Conservation (phyloP, 805 yeast species). For the Komagataella pastoris region DNA sequence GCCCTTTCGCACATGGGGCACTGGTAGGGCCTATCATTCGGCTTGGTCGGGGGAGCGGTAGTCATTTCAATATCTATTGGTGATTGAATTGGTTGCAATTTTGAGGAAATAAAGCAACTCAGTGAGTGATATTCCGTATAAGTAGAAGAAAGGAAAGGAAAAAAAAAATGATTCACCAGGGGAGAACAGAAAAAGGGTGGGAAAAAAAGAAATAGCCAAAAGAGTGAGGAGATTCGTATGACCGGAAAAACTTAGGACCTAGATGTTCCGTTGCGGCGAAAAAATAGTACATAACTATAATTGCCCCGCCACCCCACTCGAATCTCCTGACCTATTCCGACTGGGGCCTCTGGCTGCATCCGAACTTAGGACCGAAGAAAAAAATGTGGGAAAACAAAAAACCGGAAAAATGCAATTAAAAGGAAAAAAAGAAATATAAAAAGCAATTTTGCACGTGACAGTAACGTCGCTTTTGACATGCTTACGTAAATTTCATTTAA, state of each 20-base stretch:
- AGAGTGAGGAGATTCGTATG: background rate
- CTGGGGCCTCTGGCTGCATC: background rate
- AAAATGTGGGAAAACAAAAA: background rate
- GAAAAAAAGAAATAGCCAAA: background rate
- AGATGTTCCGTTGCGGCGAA: background rate
- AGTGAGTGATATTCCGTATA: no score
- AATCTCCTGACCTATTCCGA: background rate
- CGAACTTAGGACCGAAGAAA: background rate
- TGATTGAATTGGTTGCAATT: background rate
- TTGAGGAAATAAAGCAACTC: no score
- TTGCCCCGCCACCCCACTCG: background rate
- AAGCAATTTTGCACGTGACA: background rate
- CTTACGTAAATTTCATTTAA: background rate
- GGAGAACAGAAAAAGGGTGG: background rate
- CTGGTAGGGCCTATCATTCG: constrained; percentile 49
- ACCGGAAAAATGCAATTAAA: background rate
- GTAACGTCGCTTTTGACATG: background rate
- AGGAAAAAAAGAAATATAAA: background rate
- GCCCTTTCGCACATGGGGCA: constrained; percentile 80
- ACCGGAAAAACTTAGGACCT: background rate
- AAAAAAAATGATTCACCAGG: background rate
- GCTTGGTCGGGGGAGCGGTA: background rate
- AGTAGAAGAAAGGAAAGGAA: background rate
- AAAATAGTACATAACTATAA: background rate
- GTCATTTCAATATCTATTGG: background rate